Base-by-base conservation (phyloP, 2,329 filamentous ascomycete species). In the Cladosporium halotolerans region DNA sequence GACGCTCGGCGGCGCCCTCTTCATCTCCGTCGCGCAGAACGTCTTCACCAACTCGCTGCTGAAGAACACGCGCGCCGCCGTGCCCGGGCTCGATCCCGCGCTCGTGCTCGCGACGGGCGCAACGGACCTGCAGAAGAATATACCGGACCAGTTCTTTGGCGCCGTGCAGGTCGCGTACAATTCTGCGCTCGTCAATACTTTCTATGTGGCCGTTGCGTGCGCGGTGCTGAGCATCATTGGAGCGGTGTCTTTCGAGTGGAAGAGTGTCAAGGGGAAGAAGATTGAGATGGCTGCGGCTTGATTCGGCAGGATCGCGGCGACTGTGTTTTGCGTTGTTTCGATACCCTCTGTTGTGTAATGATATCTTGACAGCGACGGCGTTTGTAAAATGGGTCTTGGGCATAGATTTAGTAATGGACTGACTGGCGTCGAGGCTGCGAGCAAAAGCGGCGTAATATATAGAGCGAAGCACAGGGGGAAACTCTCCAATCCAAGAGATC, bases 141-240 rank as follows among this genome's bases (percentile, higher is more conserved):
- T 88, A 23, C 71, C 77, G 0, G 58, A 68, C 0, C 60, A 80
- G 55, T 79, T 75, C 54, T 66, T 84, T 4, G 62, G 66, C 2
- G 69, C 72, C 0, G 83, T 90, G 8, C 71, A 83, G 1, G 58
- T 72, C 0, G 84, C 83, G 0, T 89, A 89, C 70, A 88, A 87
- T 63, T 65, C 72, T 19, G 74, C 83, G 0, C 67, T 89, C 36
- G 75, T 76, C 2, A 69, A 76, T 54, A 77, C 78, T 1, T 88
- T 85, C 63, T 78, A 80, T 56, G 79, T 87, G 8, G 77, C 75
- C 1, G 70, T 84, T 7, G 76, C 79, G 2, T 70, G 83, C 62
- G 73, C 76, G 0, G 72, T 72, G 7, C 53, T 84, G 8, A 77
- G 75, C 4, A 72, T 85, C 11, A 36, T 84, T 7, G 83, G 80